Conservation (phyloP, 1,284 basidiomycete genomes). For the Boletus semigastroideus region DNA sequence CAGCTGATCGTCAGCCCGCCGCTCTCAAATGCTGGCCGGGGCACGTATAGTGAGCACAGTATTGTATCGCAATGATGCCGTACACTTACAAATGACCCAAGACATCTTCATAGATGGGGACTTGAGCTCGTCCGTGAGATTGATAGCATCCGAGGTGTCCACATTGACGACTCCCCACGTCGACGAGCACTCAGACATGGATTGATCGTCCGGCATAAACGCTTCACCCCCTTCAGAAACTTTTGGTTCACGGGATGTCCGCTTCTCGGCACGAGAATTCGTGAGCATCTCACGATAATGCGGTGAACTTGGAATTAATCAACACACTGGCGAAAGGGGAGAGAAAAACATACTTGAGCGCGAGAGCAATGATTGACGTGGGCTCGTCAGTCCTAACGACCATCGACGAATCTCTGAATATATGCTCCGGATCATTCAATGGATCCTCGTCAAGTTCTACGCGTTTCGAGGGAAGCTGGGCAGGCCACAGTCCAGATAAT, state of each 20-base stretch:
- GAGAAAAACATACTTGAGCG: constrained; percentile 66
- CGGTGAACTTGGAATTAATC: constrained; percentile 60
- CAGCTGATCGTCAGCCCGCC: constrained; percentile 94
- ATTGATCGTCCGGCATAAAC: constrained; percentile 85
- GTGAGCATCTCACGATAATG: constrained; percentile 85
- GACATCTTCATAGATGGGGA: constrained; percentile 77
- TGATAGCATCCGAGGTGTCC: constrained; percentile 58
- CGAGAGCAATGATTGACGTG: constrained; percentile 96
- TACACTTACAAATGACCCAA: constrained; percentile 70
- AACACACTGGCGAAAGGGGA: constrained; percentile 1
- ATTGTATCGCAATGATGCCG: background rate
- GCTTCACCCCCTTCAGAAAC: constrained; percentile 69
- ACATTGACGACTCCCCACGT: constrained; percentile 88
- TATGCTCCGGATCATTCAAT: constrained; percentile 80
- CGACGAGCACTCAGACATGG: constrained; percentile 76
- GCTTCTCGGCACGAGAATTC: constrained; percentile 72
- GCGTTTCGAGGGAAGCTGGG: constrained; percentile 47
- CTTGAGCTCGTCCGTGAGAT: constrained; percentile 74
- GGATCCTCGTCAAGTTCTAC: constrained; percentile 64
- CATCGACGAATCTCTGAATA: constrained; percentile 94
- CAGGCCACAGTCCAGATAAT: constrained; percentile 75
- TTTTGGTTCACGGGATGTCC: constrained; percentile 63
- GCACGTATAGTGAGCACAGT: constrained; percentile 3
- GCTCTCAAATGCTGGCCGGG: constrained; percentile 86
- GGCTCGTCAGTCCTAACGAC: constrained; percentile 97